phyloP scores from a whole-genome alignment of 78 protist genomes.

The Chrysochromulina tobinii region DNA sequence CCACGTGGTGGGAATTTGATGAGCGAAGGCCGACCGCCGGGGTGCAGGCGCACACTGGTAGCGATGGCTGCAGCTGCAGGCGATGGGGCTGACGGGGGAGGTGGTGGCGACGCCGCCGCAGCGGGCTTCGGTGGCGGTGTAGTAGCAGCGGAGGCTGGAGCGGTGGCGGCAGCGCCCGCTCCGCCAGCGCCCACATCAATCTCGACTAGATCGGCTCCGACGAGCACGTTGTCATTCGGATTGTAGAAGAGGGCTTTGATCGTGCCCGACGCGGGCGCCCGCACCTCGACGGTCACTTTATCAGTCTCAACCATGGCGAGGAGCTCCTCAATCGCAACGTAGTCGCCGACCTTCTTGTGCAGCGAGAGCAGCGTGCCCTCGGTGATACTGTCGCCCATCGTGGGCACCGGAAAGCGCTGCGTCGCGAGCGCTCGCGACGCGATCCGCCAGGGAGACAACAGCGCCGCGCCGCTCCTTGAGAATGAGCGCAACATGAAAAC shows the following conservation, averaged over 20 bases:
- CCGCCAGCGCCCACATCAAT: not conserved
- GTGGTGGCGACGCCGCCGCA: too few species aligned
- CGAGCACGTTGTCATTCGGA: not conserved
- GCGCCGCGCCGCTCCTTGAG: too few species aligned
- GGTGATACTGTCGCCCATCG: conserved; percentile 18
- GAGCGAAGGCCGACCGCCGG: too few species aligned
- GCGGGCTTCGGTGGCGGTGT: too few species aligned
- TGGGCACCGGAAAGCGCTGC: not conserved
- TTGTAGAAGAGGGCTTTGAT: not conserved
- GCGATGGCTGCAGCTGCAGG: too few species aligned
- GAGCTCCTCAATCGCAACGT: not conserved
- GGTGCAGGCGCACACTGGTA: too few species aligned
- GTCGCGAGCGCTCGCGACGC: not conserved
- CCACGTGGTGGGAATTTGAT: too few species aligned
- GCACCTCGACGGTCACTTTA: conserved; percentile 20
- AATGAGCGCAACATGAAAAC: too few species aligned
- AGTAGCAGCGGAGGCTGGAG: too few species aligned
- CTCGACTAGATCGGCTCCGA: not conserved
- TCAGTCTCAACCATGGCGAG: not conserved
- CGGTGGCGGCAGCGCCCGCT: too few species aligned
- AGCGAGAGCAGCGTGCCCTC: conserved; percentile 1
- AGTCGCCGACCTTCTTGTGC: not conserved
- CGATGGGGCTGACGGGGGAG: too few species aligned
- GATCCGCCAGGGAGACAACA: too few species aligned
- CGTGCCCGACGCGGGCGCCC: not conserved